Evolutionary conservation across 139 green algal genomes (phyloP).

Genomic region (Picochlorum sp.): DNA sequence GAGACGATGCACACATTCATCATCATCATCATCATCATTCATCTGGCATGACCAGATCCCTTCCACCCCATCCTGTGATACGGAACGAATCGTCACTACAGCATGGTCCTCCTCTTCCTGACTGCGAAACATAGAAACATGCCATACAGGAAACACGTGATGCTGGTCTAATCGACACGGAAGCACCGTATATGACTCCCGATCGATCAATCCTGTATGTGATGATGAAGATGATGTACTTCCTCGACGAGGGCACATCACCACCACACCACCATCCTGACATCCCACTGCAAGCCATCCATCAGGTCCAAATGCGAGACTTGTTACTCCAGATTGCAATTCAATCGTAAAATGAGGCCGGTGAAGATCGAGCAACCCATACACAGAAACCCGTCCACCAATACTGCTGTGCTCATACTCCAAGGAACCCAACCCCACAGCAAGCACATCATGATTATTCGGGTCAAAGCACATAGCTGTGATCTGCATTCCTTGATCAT

Average conservation of each 20-base stretch:
- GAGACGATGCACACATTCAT: too few species aligned
- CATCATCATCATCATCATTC: too few species aligned
- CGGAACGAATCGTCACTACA: too few species aligned
- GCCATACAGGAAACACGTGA: too few species aligned
- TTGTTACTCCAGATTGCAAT: slow-evolving; percentile 69
- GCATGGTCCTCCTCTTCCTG: too few species aligned
- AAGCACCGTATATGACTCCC: too few species aligned
- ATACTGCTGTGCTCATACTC: slow-evolving; percentile 71
- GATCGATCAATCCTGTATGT: too few species aligned
- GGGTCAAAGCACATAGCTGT: slow-evolving; percentile 76
- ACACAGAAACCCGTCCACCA: slow-evolving; percentile 69
- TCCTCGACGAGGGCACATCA: background rate
- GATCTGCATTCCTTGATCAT: slow-evolving; percentile 24
- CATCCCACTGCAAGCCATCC: slow-evolving; percentile 76
- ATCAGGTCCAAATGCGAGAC: slow-evolving; percentile 67
- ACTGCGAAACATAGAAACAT: too few species aligned
- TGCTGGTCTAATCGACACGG: too few species aligned
- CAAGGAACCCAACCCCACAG: slow-evolving; percentile 80
- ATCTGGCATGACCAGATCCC: too few species aligned
- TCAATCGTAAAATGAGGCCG: slow-evolving; percentile 64
- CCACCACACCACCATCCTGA: slow-evolving; percentile 76
- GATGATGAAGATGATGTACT: background rate
- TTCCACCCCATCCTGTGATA: too few species aligned
- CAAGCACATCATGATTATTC: slow-evolving; percentile 73
- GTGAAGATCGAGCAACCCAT: slow-evolving; percentile 77